A percentile compares a stretch with the other conserved stretches of the same genome.
phyloP scores from a whole-genome alignment of 108 stramenopile genomes.

The Fragilariopsis cylindrus region DNA sequence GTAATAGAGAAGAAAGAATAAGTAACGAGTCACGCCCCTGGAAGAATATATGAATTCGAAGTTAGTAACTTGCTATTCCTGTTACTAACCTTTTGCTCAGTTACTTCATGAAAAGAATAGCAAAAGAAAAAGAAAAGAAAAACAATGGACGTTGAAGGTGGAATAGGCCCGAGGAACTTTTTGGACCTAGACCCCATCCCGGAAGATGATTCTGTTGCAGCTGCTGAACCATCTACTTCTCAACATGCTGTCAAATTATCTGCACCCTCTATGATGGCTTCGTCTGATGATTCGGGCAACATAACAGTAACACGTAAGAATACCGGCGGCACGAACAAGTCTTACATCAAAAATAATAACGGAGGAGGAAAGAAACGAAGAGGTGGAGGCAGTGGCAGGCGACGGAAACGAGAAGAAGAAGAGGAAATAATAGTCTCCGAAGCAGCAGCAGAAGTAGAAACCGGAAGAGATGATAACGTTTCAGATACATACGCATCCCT shows the following conservation, averaged over 20 bases:
- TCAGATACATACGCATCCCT: constrained; percentile 15
- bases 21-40: no score
- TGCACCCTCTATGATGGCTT: neutral
- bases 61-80: no score
- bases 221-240: neutral
- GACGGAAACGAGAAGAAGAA: neutral
- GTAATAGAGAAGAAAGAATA: no score
- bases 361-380: no score
- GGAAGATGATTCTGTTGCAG: constrained; percentile 17
- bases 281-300: neutral
- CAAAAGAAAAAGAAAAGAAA: neutral
- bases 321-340: no score
- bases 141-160: constrained; percentile 7
- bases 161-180: neutral
- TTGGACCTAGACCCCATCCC: constrained; percentile 18
- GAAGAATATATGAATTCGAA: no score
- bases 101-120: no score
- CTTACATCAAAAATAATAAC: no score
- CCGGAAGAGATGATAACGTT: neutral
- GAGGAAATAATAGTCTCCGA: neutral
- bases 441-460: neutral
- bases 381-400: neutral
- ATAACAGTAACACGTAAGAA: no score
- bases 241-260: constrained; percentile 1
- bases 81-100: no score